Conservation (phyloP, 371 early-diverging fungal genomes). For the Mortierella sp. region DNA sequence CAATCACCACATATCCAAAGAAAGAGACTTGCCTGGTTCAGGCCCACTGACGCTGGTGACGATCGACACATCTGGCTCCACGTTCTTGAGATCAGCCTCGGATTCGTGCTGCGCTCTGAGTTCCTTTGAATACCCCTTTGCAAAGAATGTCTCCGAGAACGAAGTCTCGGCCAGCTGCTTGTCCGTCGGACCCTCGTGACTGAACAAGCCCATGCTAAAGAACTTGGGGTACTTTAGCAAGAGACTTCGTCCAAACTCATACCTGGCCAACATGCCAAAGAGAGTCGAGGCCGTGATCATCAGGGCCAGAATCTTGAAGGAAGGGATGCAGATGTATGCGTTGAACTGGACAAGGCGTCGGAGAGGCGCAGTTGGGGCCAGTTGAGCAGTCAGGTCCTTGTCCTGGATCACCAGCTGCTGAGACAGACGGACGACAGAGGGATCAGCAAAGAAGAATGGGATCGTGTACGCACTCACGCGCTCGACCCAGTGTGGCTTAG, state of each 20-base stretch:
- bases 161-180: slow-evolving; percentile 65
- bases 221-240: slow-evolving; percentile 67
- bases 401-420: slow-evolving; percentile 58
- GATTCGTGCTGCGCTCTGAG: slow-evolving; percentile 18
- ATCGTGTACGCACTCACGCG: slow-evolving; percentile 64
- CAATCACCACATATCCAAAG: too few relatives aligned
- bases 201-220: slow-evolving; percentile 65
- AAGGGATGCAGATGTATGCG: slow-evolving; percentile 66
- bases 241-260: slow-evolving; percentile 65
- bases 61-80: slow-evolving; percentile 57
- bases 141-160: slow-evolving; percentile 63
- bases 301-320: slow-evolving; percentile 55
- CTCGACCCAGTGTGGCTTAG: slow-evolving; percentile 55
- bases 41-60: slow-evolving; percentile 66
- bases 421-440: slow-evolving; percentile 66
- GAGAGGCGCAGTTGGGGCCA: slow-evolving; percentile 45
- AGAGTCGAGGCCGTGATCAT: slow-evolving; percentile 55
- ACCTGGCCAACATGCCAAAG: slow-evolving; percentile 61
- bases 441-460: slow-evolving; percentile 71
- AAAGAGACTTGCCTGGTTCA: slow-evolving; percentile 57
- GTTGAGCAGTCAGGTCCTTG: slow-evolving; percentile 28
- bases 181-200: slow-evolving; percentile 67
- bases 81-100: slow-evolving; percentile 16
- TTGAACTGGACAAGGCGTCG: slow-evolving; percentile 63
- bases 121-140: slow-evolving; percentile 60